Base-by-base conservation (phyloP, 805 yeast genomes). In the Pachysolen tannophilus region DNA sequence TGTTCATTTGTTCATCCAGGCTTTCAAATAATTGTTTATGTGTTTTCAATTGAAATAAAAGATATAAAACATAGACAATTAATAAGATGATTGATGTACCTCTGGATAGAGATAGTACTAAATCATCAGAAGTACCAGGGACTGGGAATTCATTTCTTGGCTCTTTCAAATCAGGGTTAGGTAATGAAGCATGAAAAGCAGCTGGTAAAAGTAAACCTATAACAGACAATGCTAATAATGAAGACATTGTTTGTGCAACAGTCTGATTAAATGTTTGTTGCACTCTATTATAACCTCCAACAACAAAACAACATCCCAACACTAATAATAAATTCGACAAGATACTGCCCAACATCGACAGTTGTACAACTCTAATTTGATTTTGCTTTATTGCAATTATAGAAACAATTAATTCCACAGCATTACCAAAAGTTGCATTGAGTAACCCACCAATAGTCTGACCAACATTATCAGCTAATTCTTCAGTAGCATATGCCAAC, bases 371-470 rank as follows among this genome's bases (percentile, higher is more conserved):
- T 43, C 95, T 72, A 34, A 92, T 77, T 60, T 92, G 97, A 46
- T 85, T 83, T 29, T 83, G 81, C 46, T 62, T 67, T 49, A 92
- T 67, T 1, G 98, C 98, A 46, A 92, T 86, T 19, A 92, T 66
- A 2, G 95, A 83, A 24, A 92, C 97, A 56, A 92, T 92, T 41
- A 92, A 75, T 62, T 92, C 98, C 16, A 92, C 96, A 2, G 97
- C 97, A 56, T 92, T 92, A 40, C 98, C 98, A 55, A 92, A 85
- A 8, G 97, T 88, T 3, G 98, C 98, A 60, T 92, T 92, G 50
- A 92, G 67, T 43, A 92, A 67, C 1, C 97, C 97, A 10, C 98
- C 97, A 17, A 90, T 45, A 8, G 97, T 88, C 50, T 86, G 83
- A 41, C 97, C 97, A 23, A 86, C 86, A 43, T 82, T 78, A 39